phyloP scores from a whole-genome alignment of 2,329 filamentous ascomycete species.

The Penicillium sp. region DNA sequence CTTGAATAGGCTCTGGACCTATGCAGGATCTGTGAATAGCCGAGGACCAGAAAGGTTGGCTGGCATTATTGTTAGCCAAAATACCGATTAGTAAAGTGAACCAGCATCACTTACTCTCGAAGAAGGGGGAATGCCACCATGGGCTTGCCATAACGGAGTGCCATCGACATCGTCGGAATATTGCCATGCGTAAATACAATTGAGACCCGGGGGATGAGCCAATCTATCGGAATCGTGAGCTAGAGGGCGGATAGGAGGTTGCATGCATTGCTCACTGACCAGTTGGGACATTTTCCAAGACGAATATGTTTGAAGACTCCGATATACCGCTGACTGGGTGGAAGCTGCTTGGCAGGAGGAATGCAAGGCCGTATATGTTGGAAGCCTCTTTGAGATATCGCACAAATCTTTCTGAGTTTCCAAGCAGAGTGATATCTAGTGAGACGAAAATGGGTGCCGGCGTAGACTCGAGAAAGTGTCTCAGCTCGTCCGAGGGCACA shows the following conservation, averaged over 20 bases:
- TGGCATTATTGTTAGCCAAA: neutral
- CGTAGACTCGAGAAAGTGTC: neutral
- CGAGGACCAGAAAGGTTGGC: neutral
- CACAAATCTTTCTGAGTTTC: neutral
- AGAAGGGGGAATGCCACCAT: slow-evolving; percentile 6
- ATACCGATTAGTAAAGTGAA: neutral
- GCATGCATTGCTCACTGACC: neutral
- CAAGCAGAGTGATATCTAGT: neutral
- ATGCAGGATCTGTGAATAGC: neutral
- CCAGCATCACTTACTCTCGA: slow-evolving; percentile 3
- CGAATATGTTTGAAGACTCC: neutral
- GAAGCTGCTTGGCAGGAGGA: neutral
- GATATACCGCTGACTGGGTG: neutral
- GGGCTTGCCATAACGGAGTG: neutral
- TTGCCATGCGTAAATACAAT: neutral
- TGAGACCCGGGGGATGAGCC: neutral
- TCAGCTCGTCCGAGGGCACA: neutral
- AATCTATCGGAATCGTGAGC: neutral
- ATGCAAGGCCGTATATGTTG: neutral
- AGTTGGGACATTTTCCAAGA: neutral
- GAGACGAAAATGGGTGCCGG: neutral
- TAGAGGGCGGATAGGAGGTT: neutral
- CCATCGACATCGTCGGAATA: neutral
- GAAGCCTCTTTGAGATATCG: neutral
- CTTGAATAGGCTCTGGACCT: neutral